A percentile compares a stretch with the other conserved stretches of the same genome.
phyloP scores from a whole-genome alignment of 768 basidiomycete species.

The Calocybe cyanea region DNA sequence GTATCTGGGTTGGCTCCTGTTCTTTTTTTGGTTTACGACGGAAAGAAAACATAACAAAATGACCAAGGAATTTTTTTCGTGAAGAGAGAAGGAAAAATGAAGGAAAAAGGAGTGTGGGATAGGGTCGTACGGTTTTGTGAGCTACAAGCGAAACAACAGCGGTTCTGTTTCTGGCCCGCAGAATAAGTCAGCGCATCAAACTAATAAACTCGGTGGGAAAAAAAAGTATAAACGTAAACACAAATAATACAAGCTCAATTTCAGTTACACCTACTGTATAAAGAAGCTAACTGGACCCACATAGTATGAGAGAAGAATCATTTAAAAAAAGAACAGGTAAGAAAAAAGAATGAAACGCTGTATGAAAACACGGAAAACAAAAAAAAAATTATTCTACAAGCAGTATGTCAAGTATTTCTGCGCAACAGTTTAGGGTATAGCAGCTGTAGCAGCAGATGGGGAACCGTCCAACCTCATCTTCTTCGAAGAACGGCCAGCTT shows the following conservation, averaged over 20 bases:
- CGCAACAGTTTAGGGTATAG: slow-evolving; percentile 50
- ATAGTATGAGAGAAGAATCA: too few relatives aligned
- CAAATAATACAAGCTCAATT: slow-evolving; percentile 11
- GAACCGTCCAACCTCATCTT: slow-evolving; percentile 68
- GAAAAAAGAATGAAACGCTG: slow-evolving; percentile 20
- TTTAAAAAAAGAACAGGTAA: too few relatives aligned
- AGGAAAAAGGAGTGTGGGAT: slow-evolving; percentile 18
- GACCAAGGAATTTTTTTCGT: slow-evolving; percentile 11
- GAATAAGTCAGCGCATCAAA: slow-evolving; percentile 14
- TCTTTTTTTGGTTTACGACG: slow-evolving; percentile 63
- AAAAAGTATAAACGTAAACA: slow-evolving; percentile 9
- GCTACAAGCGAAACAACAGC: too few relatives aligned
- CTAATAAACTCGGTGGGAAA: slow-evolving; percentile 17
- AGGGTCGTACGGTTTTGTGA: too few relatives aligned
- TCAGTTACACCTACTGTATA: slow-evolving; percentile 15
- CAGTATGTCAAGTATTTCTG: slow-evolving; percentile 14
- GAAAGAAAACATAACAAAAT: slow-evolving; percentile 65
- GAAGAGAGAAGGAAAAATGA: slow-evolving; percentile 15
- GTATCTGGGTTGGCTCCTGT: slow-evolving; percentile 46
- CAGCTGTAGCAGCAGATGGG: slow-evolving; percentile 31
- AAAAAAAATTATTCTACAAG: slow-evolving; percentile 32
- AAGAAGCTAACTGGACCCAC: slow-evolving; percentile 18
- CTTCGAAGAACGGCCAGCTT: slow-evolving; percentile 53
- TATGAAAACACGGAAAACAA: slow-evolving; percentile 25
- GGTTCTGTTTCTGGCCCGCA: too few relatives aligned